phyloP scores from a whole-genome alignment of 2,329 filamentous ascomycete species.

The Elsinoe perseae region DNA sequence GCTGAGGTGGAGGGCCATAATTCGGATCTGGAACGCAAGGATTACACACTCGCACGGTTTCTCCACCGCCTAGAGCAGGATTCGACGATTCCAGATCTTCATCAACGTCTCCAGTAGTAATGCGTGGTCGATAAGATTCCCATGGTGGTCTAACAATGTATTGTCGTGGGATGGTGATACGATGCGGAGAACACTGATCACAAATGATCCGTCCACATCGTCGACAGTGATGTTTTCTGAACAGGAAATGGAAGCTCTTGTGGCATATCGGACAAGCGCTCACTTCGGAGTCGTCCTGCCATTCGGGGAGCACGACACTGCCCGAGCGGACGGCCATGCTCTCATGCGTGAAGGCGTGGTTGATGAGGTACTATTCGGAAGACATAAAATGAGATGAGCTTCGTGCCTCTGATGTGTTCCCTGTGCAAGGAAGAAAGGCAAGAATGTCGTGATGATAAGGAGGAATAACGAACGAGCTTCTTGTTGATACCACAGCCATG shows the following conservation, averaged over 20 bases:
- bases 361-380: no score
- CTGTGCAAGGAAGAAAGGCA: not conserved
- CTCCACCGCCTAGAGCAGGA: slow-evolving; percentile 53
- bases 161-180: slow-evolving; percentile 87
- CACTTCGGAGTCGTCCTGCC: slow-evolving; percentile 84
- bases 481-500: slow-evolving; percentile 5
- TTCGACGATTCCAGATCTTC: slow-evolving; percentile 32
- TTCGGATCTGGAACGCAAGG: slow-evolving; percentile 60
- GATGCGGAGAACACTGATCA: slow-evolving; percentile 79
- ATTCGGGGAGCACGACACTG: slow-evolving; percentile 54
- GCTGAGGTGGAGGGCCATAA: slow-evolving; percentile 18
- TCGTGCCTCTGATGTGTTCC: not conserved
- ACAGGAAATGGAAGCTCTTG: slow-evolving; percentile 72
- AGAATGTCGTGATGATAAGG: not conserved
- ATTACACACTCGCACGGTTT: slow-evolving; percentile 63
- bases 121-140: slow-evolving; percentile 21
- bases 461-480: not conserved
- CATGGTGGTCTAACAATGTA: slow-evolving; percentile 79
- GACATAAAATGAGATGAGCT: no score
- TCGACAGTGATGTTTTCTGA: slow-evolving; percentile 87
- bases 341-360: not conserved
- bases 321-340: slow-evolving; percentile 11
- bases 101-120: slow-evolving; percentile 38
- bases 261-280: slow-evolving; percentile 77
- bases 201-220: slow-evolving; percentile 95